A percentile compares a stretch with the other conserved stretches of the same genome.
phyloP scores from a whole-genome alignment of 495 filamentous ascomycete genomes.

The Penicillium robsamsonii region DNA sequence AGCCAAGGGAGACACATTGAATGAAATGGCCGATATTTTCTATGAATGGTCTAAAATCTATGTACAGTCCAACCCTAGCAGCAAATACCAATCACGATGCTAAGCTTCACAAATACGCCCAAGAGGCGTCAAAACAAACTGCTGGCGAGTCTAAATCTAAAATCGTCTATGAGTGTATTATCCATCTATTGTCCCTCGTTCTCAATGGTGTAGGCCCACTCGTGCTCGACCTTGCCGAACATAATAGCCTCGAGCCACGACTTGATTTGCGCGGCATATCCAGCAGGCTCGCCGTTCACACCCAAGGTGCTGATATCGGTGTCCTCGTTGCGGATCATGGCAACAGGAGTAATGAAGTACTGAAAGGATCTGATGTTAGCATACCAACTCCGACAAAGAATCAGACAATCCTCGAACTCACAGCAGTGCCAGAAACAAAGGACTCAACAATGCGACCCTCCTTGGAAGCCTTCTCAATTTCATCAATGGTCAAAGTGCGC shows the following conservation, averaged over 20 bases:
- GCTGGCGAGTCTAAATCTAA: background rate
- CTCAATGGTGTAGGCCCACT: constrained; percentile 75
- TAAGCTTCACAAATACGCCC: background rate
- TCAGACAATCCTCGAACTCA: constrained; percentile 38
- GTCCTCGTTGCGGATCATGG: constrained; percentile 68
- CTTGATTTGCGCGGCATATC: constrained; percentile 72
- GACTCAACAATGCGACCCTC: constrained; percentile 81
- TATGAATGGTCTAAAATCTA: constrained; percentile 9
- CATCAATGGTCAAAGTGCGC: constrained; percentile 73
- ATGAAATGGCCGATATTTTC: background rate
- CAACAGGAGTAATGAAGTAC: constrained; percentile 79
- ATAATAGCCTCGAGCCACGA: constrained; percentile 78
- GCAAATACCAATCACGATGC: constrained; percentile 5
- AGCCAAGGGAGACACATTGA: background rate
- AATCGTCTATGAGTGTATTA: background rate
- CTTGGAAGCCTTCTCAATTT: constrained; percentile 67
- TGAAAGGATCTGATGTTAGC: constrained; percentile 27
- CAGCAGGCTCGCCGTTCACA: constrained; percentile 55
- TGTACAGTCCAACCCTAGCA: constrained; percentile 4
- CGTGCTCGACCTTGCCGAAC: constrained; percentile 77
- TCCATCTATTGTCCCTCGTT: constrained; percentile 48
- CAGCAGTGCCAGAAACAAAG: constrained; percentile 85
- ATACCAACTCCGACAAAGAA: background rate
- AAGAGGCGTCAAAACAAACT: background rate
- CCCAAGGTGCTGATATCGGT: constrained; percentile 65